phyloP scores from a whole-genome alignment of 2,329 filamentous ascomycete genomes.

The Cercospora sojina region DNA sequence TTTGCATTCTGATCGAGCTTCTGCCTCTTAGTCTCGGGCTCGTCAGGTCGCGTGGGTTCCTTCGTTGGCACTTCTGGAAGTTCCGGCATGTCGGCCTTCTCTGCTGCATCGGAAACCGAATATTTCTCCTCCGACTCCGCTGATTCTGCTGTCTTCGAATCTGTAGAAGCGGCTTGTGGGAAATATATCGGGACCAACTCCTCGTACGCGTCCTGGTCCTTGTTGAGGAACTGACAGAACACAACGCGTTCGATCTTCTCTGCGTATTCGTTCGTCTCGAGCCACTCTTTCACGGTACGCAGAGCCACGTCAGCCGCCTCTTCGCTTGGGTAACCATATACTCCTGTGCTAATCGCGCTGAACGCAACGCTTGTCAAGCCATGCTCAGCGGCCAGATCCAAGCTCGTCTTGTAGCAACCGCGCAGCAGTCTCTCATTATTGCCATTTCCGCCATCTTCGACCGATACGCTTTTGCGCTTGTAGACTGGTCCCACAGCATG shows the following conservation, averaged over 20 bases:
- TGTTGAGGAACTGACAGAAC: conserved; percentile 79
- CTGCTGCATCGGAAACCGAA: neutral
- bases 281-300: conserved; percentile 57
- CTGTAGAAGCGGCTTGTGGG: conserved; percentile 41
- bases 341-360: conserved; percentile 77
- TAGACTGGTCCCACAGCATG: conserved; percentile 90
- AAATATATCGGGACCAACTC: conserved; percentile 45
- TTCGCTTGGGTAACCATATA: conserved; percentile 80
- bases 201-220: conserved; percentile 75
- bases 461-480: conserved; percentile 38
- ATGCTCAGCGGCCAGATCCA: conserved; percentile 69
- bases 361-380: conserved; percentile 75
- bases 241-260: conserved; percentile 68
- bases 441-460: conserved; percentile 30
- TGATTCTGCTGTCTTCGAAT: neutral
- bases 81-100: conserved; percentile 39
- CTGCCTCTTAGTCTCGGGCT: conserved; percentile 50
- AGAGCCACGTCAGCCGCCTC: conserved; percentile 73
- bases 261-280: conserved; percentile 47
- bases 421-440: conserved; percentile 49
- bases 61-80: conserved; percentile 52
- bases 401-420: conserved; percentile 67
- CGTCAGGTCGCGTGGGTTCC: conserved; percentile 46
- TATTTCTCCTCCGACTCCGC: neutral
- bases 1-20: conserved; percentile 37